Evolutionary conservation across 1,139 yeast species (phyloP), one percentile per base, ranked within the genome.

Genomic region (Citeromyces hawaiiensis): DNA sequence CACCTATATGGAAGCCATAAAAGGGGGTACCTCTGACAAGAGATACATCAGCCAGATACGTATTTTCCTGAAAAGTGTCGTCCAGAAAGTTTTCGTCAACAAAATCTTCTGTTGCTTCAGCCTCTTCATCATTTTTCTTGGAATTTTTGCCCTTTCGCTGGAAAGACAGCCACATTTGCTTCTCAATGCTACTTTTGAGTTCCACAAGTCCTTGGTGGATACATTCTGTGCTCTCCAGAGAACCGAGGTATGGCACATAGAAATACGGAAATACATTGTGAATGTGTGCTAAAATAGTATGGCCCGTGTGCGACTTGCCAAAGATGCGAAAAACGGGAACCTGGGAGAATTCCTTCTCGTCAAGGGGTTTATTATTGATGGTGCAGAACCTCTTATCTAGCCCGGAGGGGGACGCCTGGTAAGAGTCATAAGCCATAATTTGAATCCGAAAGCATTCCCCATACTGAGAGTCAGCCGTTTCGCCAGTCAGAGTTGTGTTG

Each of bases 181-280:
- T 33, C 36, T 61, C 61, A 1, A 61, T 45, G 39, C 57, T 52
- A 4, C 39, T 30, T 39, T 57, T 61, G 38, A 65, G 43, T 10
- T 46, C 46, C 3, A 51, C 42, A 40, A 64, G 54, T 37, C 53
- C 53, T 6, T 49, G 44, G 8, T 52, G 46, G 9, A 56, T 47
- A 2, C 45, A 45, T 3, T 45, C 44, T 2, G 47, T 49, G 8
- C 47, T 46, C 33, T 49, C 50, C 7, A 56, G 45, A 1, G 57
- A 48, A 0, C 71, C 75, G 36, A 60, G 60, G 48, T 70, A 80
- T 35, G 74, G 76, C 2, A 88, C 63, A 51, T 71, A 87, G 6
- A 91, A 49, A 52, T 91, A 91, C 0, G 97, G 98, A 47, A 68
- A 83, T 18, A 73, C 73, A 40, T 93, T 91, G 59, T 88, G 97